Base-by-base conservation (phyloP, 106 monocot species). In the Agapanthus africanus region DNA sequence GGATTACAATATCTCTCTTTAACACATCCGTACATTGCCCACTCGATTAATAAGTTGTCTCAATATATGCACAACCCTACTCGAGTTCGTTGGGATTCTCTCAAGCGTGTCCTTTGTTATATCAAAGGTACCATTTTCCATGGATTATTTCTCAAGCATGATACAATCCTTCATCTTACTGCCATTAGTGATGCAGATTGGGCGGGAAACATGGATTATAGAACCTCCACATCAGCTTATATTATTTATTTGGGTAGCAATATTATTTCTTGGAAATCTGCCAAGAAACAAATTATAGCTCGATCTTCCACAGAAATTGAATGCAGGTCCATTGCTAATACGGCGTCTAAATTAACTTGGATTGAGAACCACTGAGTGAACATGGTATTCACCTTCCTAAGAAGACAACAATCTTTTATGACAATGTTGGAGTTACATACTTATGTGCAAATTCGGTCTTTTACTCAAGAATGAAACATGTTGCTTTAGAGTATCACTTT, bases 21-120 rank as follows among this genome's bases (percentile, higher is more conserved):
- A 9, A 42, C 67, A 3, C 1, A 32, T 23, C 69, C 60, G 2
- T 56, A 76, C 7, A 68, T 69, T 35, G 14, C 40, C 0, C 69
- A 54, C 23, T 10, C 23, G 1, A 68, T 76, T 0, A 76, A 76
- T 15, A 44, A 41, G 2, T 18, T 59, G 4, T 59, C 40, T 14
- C 69, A 69, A 34, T 76, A 54, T 14, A 76, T 76, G 75, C 69
- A 76, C 52, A 13, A 4, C 18, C 34, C 69, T 13, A 51, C 50
- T 50, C 9, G 1, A 21, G 34, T 2, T 28, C 33, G 34, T 2
- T 22, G 1, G 49, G 21, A n/a, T 9, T 30, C 9, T 9, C 0
- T 19, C 6, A 69, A 69, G 35, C 50, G 51, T 2, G 11, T 69
- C 2, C 35, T 54, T 10, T 18, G 23, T 6, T 66, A 41, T 28